Evolutionary conservation across 768 basidiomycete species (phyloP).

Genomic region (Boletus reticulatus): DNA sequence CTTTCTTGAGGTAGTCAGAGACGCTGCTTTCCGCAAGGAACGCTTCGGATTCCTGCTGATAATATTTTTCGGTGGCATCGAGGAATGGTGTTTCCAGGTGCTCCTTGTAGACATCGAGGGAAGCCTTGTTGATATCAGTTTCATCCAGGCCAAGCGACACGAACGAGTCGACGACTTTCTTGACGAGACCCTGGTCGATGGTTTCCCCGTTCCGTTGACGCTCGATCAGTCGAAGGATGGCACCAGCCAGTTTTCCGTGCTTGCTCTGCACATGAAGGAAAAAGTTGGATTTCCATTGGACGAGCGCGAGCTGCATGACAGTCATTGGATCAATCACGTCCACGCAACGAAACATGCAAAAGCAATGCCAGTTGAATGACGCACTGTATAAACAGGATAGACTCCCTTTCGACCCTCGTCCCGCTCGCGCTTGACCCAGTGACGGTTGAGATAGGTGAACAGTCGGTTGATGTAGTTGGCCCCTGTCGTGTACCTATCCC

Average conservation of each 20-base stretch:
- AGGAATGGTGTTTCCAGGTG: constrained; percentile 91
- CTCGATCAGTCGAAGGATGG: constrained; percentile 88
- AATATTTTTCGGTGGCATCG: constrained; percentile 84
- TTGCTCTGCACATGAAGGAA: constrained; percentile 86
- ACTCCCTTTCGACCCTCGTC: constrained; percentile 95
- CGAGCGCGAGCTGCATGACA: constrained; percentile 72
- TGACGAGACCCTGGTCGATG: constrained; percentile 90
- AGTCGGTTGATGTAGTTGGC: constrained; percentile 97
- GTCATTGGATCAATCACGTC: constrained; percentile 1
- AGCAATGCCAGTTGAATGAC: constrained; percentile 25
- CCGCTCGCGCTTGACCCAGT: constrained; percentile 98
- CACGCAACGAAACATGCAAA: background rate
- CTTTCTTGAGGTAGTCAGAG: constrained; percentile 93
- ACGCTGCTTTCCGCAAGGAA: constrained; percentile 88
- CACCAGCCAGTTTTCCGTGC: constrained; percentile 78
- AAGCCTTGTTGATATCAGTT: constrained; percentile 85
- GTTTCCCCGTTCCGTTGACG: constrained; percentile 91
- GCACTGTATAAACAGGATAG: constrained; percentile 93
- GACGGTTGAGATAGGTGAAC: constrained; percentile 97
- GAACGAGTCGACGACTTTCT: constrained; percentile 93
- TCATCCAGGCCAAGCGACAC: constrained; percentile 95
- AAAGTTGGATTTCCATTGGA: constrained; percentile 93
- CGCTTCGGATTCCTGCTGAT: constrained; percentile 86
- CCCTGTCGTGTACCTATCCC: constrained; percentile 96
- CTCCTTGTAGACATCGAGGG: constrained; percentile 89